Evolutionary conservation across 1,139 yeast species (phyloP), one percentile per base, ranked within the genome.

Genomic region (Taiozyma onychis): DNA sequence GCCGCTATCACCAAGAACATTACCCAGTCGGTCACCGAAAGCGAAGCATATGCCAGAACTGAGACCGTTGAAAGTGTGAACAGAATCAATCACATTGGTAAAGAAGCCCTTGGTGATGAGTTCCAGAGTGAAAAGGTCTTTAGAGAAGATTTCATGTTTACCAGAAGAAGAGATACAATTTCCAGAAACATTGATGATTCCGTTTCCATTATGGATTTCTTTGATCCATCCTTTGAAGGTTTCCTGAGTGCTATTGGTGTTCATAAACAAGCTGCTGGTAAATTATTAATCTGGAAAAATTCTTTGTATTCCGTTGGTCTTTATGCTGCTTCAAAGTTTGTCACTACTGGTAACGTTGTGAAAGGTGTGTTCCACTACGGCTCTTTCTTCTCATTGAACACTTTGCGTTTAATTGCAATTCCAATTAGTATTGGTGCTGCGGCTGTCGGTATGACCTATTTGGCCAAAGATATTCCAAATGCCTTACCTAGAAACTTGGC

Each of bases 401-500:
- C 72, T 0, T 48, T 70, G 8, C 61, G 58, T 18, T 58, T 61
- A n/a, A 49, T 70, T 6, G 61, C 68, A 3, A 59, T 69, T 1
- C 69, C 74, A 4, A 9, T 81, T 0, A 58, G 77, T 1, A 57
- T 83, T 6, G 74, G 84, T 16, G 78, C 79, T 1, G 70, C 83
- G 5, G 77, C 83, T 1, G 73, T 83, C 30, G 79, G 90, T 0
- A 70, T 81, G 1, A 83, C 83, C 43, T 89, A 88, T 61, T 66
- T 90, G 53, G 70, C 89, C 13, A 74, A 75, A 50, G 99, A 93
- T 65, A 81, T 95, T 18, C 97, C 97, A 2, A 80, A 86, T 59
- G 96, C 98, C 0, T 80, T 88, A 60, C 95, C 97, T 26, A 75
- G 90, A 59, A 90, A 90, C 52, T 77, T 90, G 54, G 89, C 95